phyloP scores from a whole-genome alignment of 139 green algal genomes.

The Pedinophyceae sp. region DNA sequence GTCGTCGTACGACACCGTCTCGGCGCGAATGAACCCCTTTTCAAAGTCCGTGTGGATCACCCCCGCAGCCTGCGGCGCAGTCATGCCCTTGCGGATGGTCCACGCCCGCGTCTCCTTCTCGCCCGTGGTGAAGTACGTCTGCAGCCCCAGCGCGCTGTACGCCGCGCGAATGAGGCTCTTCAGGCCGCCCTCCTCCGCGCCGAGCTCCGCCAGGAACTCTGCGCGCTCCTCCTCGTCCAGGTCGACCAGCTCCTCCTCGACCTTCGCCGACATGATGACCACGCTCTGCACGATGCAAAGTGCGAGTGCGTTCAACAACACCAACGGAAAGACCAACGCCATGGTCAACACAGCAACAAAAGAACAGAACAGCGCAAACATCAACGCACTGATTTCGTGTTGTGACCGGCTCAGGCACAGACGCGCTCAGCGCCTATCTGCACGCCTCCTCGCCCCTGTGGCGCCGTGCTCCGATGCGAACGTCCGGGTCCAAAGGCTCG shows the following conservation, averaged over 20 bases:
- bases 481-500: no score
- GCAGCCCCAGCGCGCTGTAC: slow-evolving; percentile 77
- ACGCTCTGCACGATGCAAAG: no score
- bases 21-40: slow-evolving; percentile 82
- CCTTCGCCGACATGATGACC: slow-evolving; percentile 17
- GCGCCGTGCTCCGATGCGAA: no score
- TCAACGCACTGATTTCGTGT: no score
- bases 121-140: slow-evolving; percentile 95
- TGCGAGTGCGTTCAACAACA: no score
- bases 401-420: no score
- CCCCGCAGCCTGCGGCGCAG: slow-evolving; percentile 57
- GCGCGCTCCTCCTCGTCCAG: slow-evolving; percentile 62
- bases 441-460: no score
- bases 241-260: slow-evolving; percentile 84
- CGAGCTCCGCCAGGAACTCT: slow-evolving; percentile 78
- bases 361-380: no score
- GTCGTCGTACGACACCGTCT: slow-evolving; percentile 70
- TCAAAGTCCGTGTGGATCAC: slow-evolving; percentile 94
- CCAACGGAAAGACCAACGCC: no score
- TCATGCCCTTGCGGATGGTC: slow-evolving; percentile 70
- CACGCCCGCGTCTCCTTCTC: slow-evolving; percentile 90
- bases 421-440: no score
- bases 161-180: slow-evolving; percentile 34
- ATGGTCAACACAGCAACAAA: no score
- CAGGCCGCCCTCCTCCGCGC: slow-evolving; percentile 67